phyloP scores from a whole-genome alignment of 148 eudicot genomes.

The Nepenthes mirabilis region DNA sequence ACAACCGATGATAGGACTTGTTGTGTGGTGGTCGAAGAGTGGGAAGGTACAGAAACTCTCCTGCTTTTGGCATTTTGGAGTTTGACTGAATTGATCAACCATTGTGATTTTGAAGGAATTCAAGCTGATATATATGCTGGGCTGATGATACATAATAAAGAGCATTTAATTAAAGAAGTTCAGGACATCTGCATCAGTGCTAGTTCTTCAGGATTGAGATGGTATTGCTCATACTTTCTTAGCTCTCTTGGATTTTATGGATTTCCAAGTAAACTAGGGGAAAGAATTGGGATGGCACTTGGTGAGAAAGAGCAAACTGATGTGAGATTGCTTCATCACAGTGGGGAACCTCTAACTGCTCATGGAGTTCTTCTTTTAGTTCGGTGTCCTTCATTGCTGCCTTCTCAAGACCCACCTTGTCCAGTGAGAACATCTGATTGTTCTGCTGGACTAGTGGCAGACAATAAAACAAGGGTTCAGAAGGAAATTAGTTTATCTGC shows the following conservation, averaged over 20 bases:
- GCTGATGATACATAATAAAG: conserved; percentile 22
- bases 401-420: conserved; percentile 17
- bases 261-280: conserved; percentile 53
- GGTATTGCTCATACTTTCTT: conserved; percentile 68
- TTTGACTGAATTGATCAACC: conserved; percentile 51
- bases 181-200: conserved; percentile 26
- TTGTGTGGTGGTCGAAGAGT: conserved; percentile 38
- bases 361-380: conserved; percentile 50
- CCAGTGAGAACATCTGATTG: conserved; percentile 13
- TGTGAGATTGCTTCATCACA: conserved; percentile 36
- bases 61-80: conserved; percentile 58
- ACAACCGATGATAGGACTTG: conserved; percentile 27
- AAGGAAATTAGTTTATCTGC: conserved; percentile 53
- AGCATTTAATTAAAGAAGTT: conserved; percentile 38
- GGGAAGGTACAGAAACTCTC: conserved; percentile 66
- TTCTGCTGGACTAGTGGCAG: conserved; percentile 10
- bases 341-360: conserved; percentile 43
- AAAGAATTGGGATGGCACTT: conserved; percentile 30
- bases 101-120: conserved; percentile 14
- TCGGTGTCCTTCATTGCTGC: conserved; percentile 63
- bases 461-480: conserved; percentile 11
- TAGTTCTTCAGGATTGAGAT: conserved; percentile 45
- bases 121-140: conserved; percentile 18
- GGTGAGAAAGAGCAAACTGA: conserved; percentile 43
- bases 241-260: conserved; percentile 56